A percentile compares a stretch with the other conserved stretches of the same genome.
Conservation (phyloP, 768 basidiomycete genomes). For the Suillus lakei region DNA sequence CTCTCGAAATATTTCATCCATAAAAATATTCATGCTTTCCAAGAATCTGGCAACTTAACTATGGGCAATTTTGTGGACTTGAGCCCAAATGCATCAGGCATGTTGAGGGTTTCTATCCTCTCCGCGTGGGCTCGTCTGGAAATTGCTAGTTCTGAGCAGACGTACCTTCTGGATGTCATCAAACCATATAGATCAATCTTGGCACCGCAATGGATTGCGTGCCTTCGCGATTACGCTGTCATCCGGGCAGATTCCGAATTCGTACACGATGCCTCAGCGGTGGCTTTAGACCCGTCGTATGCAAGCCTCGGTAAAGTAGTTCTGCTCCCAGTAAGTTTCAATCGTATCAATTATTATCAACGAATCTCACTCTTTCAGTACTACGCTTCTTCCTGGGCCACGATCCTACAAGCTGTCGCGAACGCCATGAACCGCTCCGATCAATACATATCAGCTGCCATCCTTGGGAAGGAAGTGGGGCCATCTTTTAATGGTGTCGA, state of each 20-base stretch:
- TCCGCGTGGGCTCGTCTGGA: conserved; percentile 96
- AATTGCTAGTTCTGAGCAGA: conserved; percentile 72
- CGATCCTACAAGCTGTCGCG: conserved; percentile 85
- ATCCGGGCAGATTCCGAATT: conserved; percentile 90
- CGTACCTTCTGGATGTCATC: conserved; percentile 80
- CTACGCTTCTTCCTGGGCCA: conserved; percentile 81
- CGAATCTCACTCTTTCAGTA: conserved; percentile 56
- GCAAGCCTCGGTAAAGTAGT: conserved; percentile 91
- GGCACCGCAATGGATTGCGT: conserved; percentile 85
- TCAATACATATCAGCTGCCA: conserved; percentile 71
- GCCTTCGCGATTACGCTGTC: conserved; percentile 90
- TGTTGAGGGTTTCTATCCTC: conserved; percentile 90
- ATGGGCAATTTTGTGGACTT: conserved; percentile 87
- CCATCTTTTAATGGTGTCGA: conserved; percentile 26
- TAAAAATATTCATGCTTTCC: conserved; percentile 9
- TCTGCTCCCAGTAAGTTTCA: conserved; percentile 75
- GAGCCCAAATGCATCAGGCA: conserved; percentile 93
- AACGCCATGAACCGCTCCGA: conserved; percentile 76
- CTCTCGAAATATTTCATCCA: conserved; percentile 9
- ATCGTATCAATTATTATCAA: not conserved
- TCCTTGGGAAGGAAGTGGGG: conserved; percentile 64
- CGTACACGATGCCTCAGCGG: conserved; percentile 73
- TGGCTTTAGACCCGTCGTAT: conserved; percentile 80
- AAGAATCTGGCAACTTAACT: conserved; percentile 83
- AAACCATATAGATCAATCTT: conserved; percentile 78